phyloP scores from a whole-genome alignment of 169 alveolate species.

The Ichthyophthirius multifiliis region DNA sequence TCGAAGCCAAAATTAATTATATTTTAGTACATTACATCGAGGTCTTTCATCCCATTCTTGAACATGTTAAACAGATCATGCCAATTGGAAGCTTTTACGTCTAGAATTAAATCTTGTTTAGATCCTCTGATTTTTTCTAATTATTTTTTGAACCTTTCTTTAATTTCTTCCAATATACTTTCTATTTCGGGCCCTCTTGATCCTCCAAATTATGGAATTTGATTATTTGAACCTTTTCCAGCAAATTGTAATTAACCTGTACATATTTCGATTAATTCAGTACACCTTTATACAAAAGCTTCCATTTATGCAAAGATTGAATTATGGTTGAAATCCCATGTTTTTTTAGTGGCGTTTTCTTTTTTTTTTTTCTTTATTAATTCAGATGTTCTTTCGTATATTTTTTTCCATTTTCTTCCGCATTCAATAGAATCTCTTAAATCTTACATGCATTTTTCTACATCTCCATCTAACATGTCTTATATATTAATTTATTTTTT shows the following conservation, averaged over 20 bases:
- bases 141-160: slow-evolving; percentile 81
- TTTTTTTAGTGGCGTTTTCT: slow-evolving; percentile 48
- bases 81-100: slow-evolving; percentile 94
- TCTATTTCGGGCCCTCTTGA: slow-evolving; percentile 88
- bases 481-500: slow-evolving; percentile 85
- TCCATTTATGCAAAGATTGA: slow-evolving; percentile 94
- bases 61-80: slow-evolving; percentile 91
- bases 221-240: slow-evolving; percentile 64
- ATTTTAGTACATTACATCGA: slow-evolving; percentile 83
- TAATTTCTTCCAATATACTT: slow-evolving; percentile 80
- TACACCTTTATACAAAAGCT: slow-evolving; percentile 94
- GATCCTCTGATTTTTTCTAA: slow-evolving; percentile 73
- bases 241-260: slow-evolving; percentile 91
- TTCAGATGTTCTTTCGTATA: slow-evolving; percentile 76
- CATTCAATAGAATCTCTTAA: slow-evolving; percentile 87
- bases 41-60: slow-evolving; percentile 87
- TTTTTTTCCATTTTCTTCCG: slow-evolving; percentile 88
- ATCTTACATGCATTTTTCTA: slow-evolving; percentile 83
- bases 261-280: slow-evolving; percentile 91
- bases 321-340: slow-evolving; percentile 88
- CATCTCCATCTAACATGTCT: slow-evolving; percentile 85
- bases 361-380: slow-evolving; percentile 66
- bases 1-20: slow-evolving; percentile 86
- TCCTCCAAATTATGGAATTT: slow-evolving; percentile 57
- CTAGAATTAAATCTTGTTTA: slow-evolving; percentile 87